Base-by-base conservation (phyloP, 345 rosid genomes). In the Salix exigua region DNA sequence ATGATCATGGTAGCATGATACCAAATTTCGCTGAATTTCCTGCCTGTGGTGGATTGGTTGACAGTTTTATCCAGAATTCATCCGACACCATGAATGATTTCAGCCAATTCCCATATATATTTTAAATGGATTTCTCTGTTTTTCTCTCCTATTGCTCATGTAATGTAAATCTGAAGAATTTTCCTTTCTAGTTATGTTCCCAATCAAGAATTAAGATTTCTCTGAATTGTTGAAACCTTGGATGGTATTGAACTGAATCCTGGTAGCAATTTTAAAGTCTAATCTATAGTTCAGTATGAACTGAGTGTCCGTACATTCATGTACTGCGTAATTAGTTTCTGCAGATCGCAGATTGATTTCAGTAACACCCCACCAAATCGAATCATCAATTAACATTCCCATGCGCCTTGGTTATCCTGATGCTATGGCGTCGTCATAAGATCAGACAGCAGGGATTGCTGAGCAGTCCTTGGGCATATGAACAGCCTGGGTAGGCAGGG, bases 11-110 rank as follows among this genome's bases (percentile, higher is more conserved):
- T 61, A 73, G 73, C 76, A 78, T 58, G 63, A 23, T 75, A 11
- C 80, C 76, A 2, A 66, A 66, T 77, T 83, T 91, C 68, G 77
- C 68, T 40, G 85, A 84, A 64, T 77, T 80, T 67, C 89, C 83
- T 60, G 84, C 63, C 38, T 82, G 81, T 69, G 86, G 83, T 55
- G 91, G 88, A 73, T 76, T 85, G 76, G 74, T 82, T 51, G 89
- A 85, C 30, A 80, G 89, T 72, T 88, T 84, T 79, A 67, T 72
- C 82, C 86, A 75, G 67, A 82, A 44, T 71, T 79, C 84, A 4
- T 61, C 72, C 53, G 85, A 83, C n/a, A 71, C 80, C 33, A 7
- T 31, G 40, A 70, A 80, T 63, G 90, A 87, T 78, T 78, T 74
- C 74, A 82, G 78, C 79, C 86, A 90, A 74, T 68, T 82, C 71